Evolutionary conservation across 805 yeast genomes (phyloP).

Genomic region (Myxozyma lipomycoides): DNA sequence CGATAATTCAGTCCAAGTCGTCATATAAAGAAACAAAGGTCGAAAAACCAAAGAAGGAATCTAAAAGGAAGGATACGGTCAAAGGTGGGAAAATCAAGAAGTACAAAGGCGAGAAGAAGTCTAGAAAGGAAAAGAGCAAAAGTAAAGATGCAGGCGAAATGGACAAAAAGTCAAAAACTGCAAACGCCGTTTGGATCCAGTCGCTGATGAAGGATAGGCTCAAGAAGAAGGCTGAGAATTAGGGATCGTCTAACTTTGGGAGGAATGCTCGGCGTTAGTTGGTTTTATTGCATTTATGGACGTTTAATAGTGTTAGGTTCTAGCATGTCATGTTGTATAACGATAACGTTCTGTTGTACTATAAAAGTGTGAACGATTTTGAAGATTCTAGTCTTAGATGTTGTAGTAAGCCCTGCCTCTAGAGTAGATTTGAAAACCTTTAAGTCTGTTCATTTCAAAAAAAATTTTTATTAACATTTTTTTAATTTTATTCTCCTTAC

Average conservation of each 20-base stretch:
- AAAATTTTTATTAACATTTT: too few species aligned
- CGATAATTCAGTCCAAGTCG: neutral
- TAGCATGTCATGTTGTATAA: too few species aligned
- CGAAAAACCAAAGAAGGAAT: neutral
- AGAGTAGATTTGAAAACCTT: too few species aligned
- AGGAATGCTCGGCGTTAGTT: neutral
- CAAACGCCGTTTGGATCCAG: conserved; percentile 13
- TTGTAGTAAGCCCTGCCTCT: too few species aligned
- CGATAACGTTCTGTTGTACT: too few species aligned
- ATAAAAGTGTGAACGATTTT: too few species aligned
- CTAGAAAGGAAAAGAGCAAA: conserved; percentile 28
- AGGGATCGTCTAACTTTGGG: neutral
- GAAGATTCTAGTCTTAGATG: too few species aligned
- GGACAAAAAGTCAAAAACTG: conserved; percentile 22
- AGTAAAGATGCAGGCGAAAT: conserved; percentile 37
- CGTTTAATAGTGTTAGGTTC: too few species aligned
- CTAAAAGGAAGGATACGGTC: neutral
- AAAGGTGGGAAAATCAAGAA: conserved; percentile 28
- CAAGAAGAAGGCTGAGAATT: conserved; percentile 11
- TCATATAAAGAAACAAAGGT: neutral
- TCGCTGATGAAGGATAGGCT: conserved; percentile 10
- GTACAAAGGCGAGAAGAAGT: conserved; percentile 31
- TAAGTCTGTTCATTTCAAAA: too few species aligned
- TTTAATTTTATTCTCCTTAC: too few species aligned
- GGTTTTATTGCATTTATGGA: too few species aligned